A percentile compares a stretch with the other conserved stretches of the same genome.
Conservation (phyloP, 495 filamentous ascomycete genomes). For the Penicillium goetzii region DNA sequence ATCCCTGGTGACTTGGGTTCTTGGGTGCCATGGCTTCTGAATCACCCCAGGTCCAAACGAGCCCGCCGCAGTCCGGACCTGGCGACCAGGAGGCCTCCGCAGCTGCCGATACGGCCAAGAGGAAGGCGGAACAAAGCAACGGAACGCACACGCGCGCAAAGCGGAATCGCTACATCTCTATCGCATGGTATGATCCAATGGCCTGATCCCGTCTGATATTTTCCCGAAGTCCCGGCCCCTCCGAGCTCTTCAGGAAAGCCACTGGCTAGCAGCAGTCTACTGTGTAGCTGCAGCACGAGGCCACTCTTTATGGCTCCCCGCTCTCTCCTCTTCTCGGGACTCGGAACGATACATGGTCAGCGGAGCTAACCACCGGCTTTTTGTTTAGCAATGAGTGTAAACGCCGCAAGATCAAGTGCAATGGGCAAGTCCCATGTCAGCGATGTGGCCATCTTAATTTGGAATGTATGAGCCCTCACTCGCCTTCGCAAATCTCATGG, state of each 20-base stretch:
- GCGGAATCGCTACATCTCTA: constrained; percentile 81
- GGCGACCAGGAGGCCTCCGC: constrained; percentile 32
- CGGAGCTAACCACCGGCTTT: constrained; percentile 21
- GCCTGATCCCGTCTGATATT: constrained; percentile 18
- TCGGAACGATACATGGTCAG: constrained; percentile 5
- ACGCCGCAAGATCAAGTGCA: constrained; percentile 92
- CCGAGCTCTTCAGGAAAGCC: not conserved
- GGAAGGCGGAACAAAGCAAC: constrained; percentile 53
- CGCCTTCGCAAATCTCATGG: not conserved
- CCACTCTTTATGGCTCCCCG: constrained; percentile 1
- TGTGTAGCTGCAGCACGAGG: constrained; percentile 19
- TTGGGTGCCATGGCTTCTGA: constrained; percentile 43
- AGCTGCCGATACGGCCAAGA: constrained; percentile 44
- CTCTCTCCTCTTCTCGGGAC: not conserved
- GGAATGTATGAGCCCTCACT: constrained; percentile 58
- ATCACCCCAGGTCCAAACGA: constrained; percentile 40
- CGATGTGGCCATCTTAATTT: constrained; percentile 87
- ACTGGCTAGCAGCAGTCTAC: not conserved
- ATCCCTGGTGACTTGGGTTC: constrained; percentile 10
- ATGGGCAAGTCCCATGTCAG: constrained; percentile 85
- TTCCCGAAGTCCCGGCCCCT: constrained; percentile 6
- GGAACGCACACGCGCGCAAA: constrained; percentile 55
- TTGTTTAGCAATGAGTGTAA: constrained; percentile 79
- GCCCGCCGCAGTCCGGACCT: constrained; percentile 27
- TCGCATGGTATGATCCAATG: constrained; percentile 72